Conservation (phyloP, 306 rosid species). For the Fragaria ananassa region DNA sequence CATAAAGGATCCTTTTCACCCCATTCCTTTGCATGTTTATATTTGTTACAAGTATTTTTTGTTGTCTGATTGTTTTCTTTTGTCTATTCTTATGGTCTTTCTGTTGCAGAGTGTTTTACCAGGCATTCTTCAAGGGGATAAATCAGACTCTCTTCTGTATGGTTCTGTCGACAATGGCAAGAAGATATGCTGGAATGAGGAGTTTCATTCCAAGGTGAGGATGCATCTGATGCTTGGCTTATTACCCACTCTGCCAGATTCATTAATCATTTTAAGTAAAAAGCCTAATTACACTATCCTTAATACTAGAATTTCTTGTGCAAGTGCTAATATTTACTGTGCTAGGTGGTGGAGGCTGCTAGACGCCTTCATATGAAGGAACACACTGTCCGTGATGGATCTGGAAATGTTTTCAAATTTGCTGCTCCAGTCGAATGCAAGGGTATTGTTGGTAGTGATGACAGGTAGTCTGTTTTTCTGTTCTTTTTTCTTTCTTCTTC, state of each 20-base stretch:
- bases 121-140: constrained; percentile 99
- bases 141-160: constrained; percentile 90
- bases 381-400: constrained; percentile 82
- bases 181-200: constrained; percentile 97
- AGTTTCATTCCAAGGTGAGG: constrained; percentile 91
- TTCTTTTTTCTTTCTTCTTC: not conserved
- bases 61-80: not conserved
- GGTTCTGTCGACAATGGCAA: constrained; percentile 99
- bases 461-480: constrained; percentile 43
- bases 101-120: constrained; percentile 89
- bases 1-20: not conserved
- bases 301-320: not conserved
- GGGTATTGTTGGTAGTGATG: constrained; percentile 99
- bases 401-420: constrained; percentile 78
- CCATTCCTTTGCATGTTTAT: not conserved
- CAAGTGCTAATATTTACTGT: not conserved
- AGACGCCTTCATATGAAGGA: constrained; percentile 90
- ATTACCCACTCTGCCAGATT: constrained; percentile 19
- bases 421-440: constrained; percentile 99
- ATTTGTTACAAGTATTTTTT: not conserved
- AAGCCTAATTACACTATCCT: constrained; percentile 4
- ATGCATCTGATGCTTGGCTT: constrained; percentile 16
- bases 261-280: constrained; percentile 3
- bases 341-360: constrained; percentile 88
- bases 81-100: constrained; percentile 1